A percentile compares a stretch with the other conserved stretches of the same genome.
phyloP scores from a whole-genome alignment of 2,329 filamentous ascomycete genomes.

The Xylaria sp. region DNA sequence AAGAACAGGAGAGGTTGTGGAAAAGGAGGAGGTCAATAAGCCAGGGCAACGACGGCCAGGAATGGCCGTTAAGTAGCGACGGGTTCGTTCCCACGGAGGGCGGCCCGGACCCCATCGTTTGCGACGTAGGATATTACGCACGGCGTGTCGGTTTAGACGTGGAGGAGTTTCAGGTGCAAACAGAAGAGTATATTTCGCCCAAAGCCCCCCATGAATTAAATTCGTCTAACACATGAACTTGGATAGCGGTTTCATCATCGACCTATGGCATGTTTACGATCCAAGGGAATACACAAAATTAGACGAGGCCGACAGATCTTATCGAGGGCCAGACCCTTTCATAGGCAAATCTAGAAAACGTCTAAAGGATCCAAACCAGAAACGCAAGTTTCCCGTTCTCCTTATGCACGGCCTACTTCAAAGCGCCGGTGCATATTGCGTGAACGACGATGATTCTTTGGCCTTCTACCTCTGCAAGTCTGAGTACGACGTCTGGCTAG shows the following conservation, averaged over 20 bases:
- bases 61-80: constrained; percentile 55
- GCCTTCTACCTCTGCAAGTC: constrained; percentile 93
- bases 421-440: constrained; percentile 87
- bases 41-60: constrained; percentile 55
- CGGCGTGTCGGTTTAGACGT: constrained; percentile 86
- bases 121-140: constrained; percentile 87
- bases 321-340: constrained; percentile 73
- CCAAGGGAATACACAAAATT: constrained; percentile 75
- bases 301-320: constrained; percentile 59
- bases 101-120: constrained; percentile 80
- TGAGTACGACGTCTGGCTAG: constrained; percentile 94
- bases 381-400: constrained; percentile 81
- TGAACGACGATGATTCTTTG: constrained; percentile 88
- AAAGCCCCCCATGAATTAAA: neutral
- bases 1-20: constrained; percentile 73
- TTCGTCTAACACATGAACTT: neutral
- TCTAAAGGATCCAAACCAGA: constrained; percentile 53
- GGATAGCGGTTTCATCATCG: constrained; percentile 78
- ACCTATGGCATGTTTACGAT: constrained; percentile 90
- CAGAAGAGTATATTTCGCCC: constrained; percentile 70
- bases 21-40: constrained; percentile 55
- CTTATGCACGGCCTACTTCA: constrained; percentile 91
- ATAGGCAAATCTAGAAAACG: constrained; percentile 54
- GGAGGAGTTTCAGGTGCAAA: constrained; percentile 85
- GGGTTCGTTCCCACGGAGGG: constrained; percentile 82